Percentiles rank a stretch among this genome's conserved stretches.
These are phyloP conservation scores for Chytriomyces hyalinus DNA, from an alignment of 192 early-diverging fungal genomes.

Conservation along the genomic window DNA sequence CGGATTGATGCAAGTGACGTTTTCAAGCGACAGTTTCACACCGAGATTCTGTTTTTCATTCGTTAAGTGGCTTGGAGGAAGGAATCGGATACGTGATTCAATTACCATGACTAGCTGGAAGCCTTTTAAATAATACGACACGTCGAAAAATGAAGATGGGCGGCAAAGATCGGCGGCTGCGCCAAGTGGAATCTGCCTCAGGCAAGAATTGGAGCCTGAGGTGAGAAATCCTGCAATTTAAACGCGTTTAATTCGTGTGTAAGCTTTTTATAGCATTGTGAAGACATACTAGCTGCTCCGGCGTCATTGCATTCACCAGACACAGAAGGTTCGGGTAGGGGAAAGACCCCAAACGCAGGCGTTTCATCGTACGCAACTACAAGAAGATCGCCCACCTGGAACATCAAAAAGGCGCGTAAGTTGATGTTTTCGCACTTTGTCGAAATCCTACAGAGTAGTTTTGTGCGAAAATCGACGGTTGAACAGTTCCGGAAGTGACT, in stretches of 20 bases:
- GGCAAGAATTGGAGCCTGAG: conserved; percentile 8
- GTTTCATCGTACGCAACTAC: conserved; percentile 5
- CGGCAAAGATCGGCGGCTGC: conserved; percentile 14
- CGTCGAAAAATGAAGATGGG: conserved; percentile 20
- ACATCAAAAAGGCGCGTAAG: not conserved
- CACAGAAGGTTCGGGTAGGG: conserved; percentile 17
- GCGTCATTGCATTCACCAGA: conserved; percentile 29
- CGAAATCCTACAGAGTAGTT: conserved; percentile 20
- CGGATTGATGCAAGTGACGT: conserved; percentile 3
- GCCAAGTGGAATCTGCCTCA: conserved; percentile 9
- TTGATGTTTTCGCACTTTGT: conserved; percentile 10
- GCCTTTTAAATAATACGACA: conserved; percentile 26
- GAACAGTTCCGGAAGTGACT: conserved; percentile 12
- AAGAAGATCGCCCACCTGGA: conserved; percentile 7
- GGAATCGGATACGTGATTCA: not conserved
- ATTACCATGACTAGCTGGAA: conserved; percentile 30
- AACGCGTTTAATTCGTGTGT: not conserved
- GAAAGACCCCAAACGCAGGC: conserved; percentile 2
- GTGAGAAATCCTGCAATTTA: conserved; percentile 22
- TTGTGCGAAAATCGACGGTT: conserved; percentile 4
- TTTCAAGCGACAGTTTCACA: not conserved
- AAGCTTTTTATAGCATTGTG: not conserved
- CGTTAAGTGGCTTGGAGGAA: not conserved
- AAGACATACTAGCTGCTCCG: conserved; percentile 31
- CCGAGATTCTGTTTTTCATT: not conserved